A percentile compares a stretch with the other conserved stretches of the same genome.
Evolutionary conservation across 148 eudicot genomes (phyloP).

Genomic region (Suaeda aralocaspica): DNA sequence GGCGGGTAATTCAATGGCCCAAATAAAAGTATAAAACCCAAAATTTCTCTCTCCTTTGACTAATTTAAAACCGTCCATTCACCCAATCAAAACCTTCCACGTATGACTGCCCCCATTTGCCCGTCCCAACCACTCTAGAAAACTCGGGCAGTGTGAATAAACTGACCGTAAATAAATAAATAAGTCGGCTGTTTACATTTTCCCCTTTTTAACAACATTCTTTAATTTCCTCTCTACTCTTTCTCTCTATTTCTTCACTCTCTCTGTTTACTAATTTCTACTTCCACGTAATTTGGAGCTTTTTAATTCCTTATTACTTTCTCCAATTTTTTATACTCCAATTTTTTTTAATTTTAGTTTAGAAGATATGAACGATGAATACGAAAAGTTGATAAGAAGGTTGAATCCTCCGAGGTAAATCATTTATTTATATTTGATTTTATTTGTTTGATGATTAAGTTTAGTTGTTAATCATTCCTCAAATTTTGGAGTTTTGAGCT

Average conservation of each 20-base stretch:
- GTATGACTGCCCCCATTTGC: neutral
- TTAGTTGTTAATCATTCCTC: no score
- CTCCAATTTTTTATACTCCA: no score
- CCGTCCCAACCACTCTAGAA: neutral
- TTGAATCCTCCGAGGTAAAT: constrained; percentile 83
- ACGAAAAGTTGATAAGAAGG: constrained; percentile 78
- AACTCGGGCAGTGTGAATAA: constrained; percentile 8
- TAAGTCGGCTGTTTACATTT: constrained; percentile 15
- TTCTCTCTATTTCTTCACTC: neutral
- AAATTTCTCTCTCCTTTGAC: constrained; percentile 8
- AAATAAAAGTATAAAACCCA: no score
- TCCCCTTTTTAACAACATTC: constrained; percentile 17
- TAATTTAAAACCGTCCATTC: neutral
- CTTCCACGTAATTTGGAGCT: constrained; percentile 41
- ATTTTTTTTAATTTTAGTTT: neutral
- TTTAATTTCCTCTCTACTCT: neutral
- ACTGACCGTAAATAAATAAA: constrained; percentile 12
- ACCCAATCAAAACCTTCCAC: constrained; percentile 18
- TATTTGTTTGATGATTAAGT: neutral
- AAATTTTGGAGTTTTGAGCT: neutral
- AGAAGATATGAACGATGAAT: constrained; percentile 54
- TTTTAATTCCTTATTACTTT: neutral
- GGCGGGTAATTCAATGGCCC: neutral
- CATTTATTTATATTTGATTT: neutral
- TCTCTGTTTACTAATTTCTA: constrained; percentile 8